Conservation (phyloP, 75 land plant species). For the Isoetes taiwanensis region DNA sequence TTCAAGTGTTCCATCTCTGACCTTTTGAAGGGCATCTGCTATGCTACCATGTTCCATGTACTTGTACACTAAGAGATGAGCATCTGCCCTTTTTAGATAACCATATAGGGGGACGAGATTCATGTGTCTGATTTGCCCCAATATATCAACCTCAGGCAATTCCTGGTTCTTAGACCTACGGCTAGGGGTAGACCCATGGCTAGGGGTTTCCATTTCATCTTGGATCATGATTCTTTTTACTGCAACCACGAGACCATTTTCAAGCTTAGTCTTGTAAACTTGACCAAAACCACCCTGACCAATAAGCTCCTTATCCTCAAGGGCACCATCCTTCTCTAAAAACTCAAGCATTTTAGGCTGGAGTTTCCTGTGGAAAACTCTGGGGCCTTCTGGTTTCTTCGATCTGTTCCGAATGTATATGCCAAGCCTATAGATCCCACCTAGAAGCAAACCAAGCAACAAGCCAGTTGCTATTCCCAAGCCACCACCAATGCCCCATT, state of each 20-base stretch:
- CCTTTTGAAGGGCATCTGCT: slow-evolving; percentile 32
- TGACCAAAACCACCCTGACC: slow-evolving; percentile 77
- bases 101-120: slow-evolving; percentile 70
- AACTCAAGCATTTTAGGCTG: slow-evolving; percentile 56
- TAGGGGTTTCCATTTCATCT: slow-evolving; percentile 32
- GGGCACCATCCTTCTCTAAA: slow-evolving; percentile 54
- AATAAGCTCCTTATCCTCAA: slow-evolving; percentile 29
- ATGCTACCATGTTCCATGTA: slow-evolving; percentile 87
- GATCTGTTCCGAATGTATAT: no score
- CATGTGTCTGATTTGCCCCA: slow-evolving; percentile 76
- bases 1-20: slow-evolving; percentile 24
- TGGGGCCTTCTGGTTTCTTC: no score
- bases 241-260: slow-evolving; percentile 17
- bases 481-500: no score
- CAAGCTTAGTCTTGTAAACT: slow-evolving; percentile 54
- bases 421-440: no score
- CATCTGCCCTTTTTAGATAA: slow-evolving; percentile 44
- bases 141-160: slow-evolving; percentile 64
- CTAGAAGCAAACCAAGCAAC: no score
- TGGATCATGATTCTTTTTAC: slow-evolving; percentile 31
- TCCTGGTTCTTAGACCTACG: slow-evolving; percentile 44
- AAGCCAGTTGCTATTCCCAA: no score
- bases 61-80: slow-evolving; percentile 72
- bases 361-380: slow-evolving; percentile 46
- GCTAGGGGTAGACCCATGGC: slow-evolving; percentile 34